Percentiles rank a stretch among this genome's conserved stretches.
Evolutionary conservation across 495 filamentous ascomycete species (phyloP).

Genomic region (Copromyces sp.): DNA sequence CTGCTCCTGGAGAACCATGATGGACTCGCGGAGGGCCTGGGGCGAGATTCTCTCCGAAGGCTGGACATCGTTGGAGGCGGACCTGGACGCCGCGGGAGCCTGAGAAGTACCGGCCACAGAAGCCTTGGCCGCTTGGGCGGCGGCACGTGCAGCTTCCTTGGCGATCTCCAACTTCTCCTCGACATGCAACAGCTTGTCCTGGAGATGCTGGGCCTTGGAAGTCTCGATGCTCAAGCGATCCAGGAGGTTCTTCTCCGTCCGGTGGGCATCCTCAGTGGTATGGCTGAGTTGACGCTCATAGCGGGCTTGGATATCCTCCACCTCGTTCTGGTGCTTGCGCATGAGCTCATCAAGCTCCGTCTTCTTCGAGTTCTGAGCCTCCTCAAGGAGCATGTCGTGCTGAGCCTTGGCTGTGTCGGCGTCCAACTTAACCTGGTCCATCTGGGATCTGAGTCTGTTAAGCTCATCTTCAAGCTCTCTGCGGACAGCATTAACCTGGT

Average conservation of each 20-base stretch:
- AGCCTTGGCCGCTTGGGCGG: constrained; percentile 68
- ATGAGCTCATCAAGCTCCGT: constrained; percentile 56
- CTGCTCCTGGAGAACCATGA: constrained; percentile 91
- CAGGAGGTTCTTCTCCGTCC: constrained; percentile 53
- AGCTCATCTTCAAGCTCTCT: constrained; percentile 68
- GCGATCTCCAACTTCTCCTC: constrained; percentile 84
- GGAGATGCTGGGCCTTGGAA: constrained; percentile 66
- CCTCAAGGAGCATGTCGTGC: constrained; percentile 69
- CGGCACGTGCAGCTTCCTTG: constrained; percentile 80
- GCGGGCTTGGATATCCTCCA: constrained; percentile 54
- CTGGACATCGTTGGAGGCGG: constrained; percentile 35
- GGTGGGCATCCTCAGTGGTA: constrained; percentile 59
- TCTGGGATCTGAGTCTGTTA: constrained; percentile 52
- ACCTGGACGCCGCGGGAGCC: constrained; percentile 8
- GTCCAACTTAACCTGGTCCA: constrained; percentile 63
- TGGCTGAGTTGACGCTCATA: constrained; percentile 66
- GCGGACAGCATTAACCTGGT: constrained; percentile 70
- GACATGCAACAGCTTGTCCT: constrained; percentile 70
- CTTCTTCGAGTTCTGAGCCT: constrained; percentile 53
- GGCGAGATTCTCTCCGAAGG: constrained; percentile 80
- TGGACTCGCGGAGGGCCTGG: constrained; percentile 89
- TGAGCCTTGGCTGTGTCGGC: constrained; percentile 62
- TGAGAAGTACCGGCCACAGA: constrained; percentile 38
- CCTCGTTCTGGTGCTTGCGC: constrained; percentile 59
- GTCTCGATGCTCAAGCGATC: constrained; percentile 68